Conservation (phyloP, 345 rosid species). For the Melaleuca alternifolia region DNA sequence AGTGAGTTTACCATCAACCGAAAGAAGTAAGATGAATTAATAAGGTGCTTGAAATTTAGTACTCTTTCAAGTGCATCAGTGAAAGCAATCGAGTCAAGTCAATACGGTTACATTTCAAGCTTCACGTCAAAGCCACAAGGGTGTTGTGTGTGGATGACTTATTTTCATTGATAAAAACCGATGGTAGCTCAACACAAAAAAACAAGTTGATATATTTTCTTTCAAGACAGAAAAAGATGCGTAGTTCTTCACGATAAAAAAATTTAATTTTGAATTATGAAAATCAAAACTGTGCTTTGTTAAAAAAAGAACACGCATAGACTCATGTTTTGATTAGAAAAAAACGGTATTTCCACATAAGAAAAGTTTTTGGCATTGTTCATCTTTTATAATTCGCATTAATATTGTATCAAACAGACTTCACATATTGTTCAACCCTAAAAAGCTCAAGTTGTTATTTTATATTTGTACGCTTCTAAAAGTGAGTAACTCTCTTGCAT, state of each 20-base stretch:
- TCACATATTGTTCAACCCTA: not conserved
- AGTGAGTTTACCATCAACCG: too few relatives aligned
- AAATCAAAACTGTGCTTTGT: not conserved
- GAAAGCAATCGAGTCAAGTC: too few relatives aligned
- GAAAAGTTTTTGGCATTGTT: not conserved
- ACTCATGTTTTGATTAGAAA: not conserved
- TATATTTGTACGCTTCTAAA: not conserved
- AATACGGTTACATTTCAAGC: too few relatives aligned
- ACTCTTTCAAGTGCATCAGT: too few relatives aligned
- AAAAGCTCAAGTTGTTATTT: not conserved
- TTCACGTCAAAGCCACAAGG: not conserved
- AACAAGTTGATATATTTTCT: not conserved
- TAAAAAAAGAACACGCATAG: not conserved
- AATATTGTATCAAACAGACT: not conserved
- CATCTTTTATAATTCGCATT: not conserved
- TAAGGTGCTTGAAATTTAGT: too few relatives aligned
- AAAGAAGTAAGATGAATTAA: too few relatives aligned
- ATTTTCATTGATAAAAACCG: not conserved
- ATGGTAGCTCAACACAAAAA: not conserved
- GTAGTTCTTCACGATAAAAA: accelerated
- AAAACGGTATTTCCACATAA: not conserved
- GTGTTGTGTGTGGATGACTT: not conserved
- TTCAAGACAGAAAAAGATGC: not conserved
- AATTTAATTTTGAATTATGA: not conserved
- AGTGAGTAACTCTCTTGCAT: too few relatives aligned